Evolutionary conservation across 176 grass and related monocot genomes (phyloP).

Genomic region (maize (Zea mays)): Zm-B73-REFERENCE-NAM-5.0 NC_050104.1:26423001-26423500

Average conservation of each 20-base stretch:
- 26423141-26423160: slow-evolving; percentile 44
- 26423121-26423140: neutral
- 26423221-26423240: slow-evolving; percentile 25
- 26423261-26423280: slow-evolving; percentile 47
- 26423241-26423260: slow-evolving; percentile 38
- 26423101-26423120: slow-evolving; percentile 36
- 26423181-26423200: slow-evolving; percentile 50
- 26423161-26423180: slow-evolving; percentile 24
- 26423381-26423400: no score
- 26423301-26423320: slow-evolving; percentile 15
- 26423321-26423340: slow-evolving; percentile 5
- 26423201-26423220: slow-evolving; percentile 50
- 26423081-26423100: slow-evolving; percentile 42
- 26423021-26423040: neutral
- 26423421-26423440: slow-evolving; percentile 10
- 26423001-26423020: neutral
- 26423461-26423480: neutral
- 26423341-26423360: neutral
- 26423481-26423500: neutral
- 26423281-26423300: slow-evolving; percentile 53
- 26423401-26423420: neutral
- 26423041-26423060: slow-evolving; percentile 21
- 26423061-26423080: neutral
- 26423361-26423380: neutral
- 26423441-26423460: neutral